A percentile compares a stretch with the other conserved stretches of the same genome.
Conservation (phyloP, 768 basidiomycete genomes). For the Tricholoma matsutake region DNA sequence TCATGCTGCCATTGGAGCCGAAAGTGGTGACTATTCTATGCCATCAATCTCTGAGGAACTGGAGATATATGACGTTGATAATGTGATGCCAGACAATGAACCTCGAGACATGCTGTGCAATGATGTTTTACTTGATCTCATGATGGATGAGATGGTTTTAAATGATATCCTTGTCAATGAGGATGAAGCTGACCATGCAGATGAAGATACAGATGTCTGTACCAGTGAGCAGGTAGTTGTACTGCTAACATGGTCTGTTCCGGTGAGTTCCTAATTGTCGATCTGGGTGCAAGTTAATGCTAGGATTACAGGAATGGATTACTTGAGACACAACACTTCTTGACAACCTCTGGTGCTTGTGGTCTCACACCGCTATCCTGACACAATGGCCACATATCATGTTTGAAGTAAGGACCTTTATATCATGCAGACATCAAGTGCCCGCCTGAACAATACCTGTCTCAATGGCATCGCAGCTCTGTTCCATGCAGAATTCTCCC, state of each 20-base stretch:
- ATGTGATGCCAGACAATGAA: background rate
- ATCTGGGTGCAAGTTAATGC: background rate
- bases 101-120: background rate
- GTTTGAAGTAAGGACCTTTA: background rate
- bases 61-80: background rate
- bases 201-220: background rate
- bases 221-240: background rate
- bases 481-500: no score
- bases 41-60: background rate
- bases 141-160: no score
- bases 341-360: background rate
- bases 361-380: background rate
- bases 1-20: background rate
- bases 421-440: slow-evolving; percentile 2
- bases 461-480: slow-evolving; percentile 1
- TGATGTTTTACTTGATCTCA: no score
- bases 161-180: background rate
- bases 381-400: background rate
- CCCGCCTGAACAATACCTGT: background rate
- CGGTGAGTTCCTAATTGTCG: background rate
- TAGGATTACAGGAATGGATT: slow-evolving; percentile 1
- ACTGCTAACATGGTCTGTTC: background rate
- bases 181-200: background rate
- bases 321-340: background rate
- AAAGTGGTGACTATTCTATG: background rate